Base-by-base conservation (phyloP, 2,329 filamentous ascomycete genomes). In the Sporothrix mexicana region DNA sequence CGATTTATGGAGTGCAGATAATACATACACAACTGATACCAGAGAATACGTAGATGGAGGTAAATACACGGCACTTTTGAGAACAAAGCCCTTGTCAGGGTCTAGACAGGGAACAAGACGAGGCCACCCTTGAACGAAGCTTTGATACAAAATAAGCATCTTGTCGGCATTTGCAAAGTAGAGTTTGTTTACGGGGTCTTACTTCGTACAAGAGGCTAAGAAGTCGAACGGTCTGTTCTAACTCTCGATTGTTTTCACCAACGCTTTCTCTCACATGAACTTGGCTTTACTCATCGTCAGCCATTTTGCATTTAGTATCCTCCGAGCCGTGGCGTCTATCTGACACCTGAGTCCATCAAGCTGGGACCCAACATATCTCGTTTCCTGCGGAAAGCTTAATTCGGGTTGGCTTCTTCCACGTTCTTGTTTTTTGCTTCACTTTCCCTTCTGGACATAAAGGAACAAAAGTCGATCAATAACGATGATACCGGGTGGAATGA, bases 391-490 rank as follows among this genome's bases (percentile, higher is more conserved):
- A 7, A 7, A 20, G 17, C 59, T 62, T 43, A 36, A 7, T 8
- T 66, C 61, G 41, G 61, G 15, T 9, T 6, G 13, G 10, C 20
- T 12, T 20, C 64, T 47, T 68, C 43, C 45, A 17, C 30, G 3
- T 64, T 43, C n/a, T 10, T 49, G 6, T 30, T 45, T 45, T 2
- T 45, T 23, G 20, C 6, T 23, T 5, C 47, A 1, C 25, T n/a
- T 7, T 15, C 25, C 15, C 6, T 2, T n/a, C 43, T 15, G 5
- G 8, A n/a, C 41, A 9, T 43, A 45, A 41, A 45, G 53, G 61
- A 36, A 64, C 61, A 64, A 41, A n/a, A 25, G 61, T 41, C 41
- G 61, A 66, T 66, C 61, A 47, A 47, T 66, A 66, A 13, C 17
- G 43, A 45, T 47, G 61, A 66, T 15, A 41, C 64, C 12, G 64